Evolutionary conservation across 352 stramenopile species (phyloP), one percentile per base, ranked within the genome.

Genomic region (Globisporangium carolinianum): DNA sequence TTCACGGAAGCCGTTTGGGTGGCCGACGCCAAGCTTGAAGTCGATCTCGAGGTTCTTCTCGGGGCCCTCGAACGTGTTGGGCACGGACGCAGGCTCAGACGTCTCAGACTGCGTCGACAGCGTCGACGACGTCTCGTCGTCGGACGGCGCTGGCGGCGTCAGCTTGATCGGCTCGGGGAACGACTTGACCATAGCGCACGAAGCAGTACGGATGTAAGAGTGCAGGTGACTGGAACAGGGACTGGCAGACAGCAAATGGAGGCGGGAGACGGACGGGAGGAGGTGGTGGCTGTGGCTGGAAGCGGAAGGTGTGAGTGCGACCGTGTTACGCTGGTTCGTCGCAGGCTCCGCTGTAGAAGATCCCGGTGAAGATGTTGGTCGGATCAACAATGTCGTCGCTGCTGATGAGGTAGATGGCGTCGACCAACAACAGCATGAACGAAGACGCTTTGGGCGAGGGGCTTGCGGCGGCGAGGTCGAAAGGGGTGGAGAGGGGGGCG

Each of bases 21-120:
- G 66, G 52, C 75, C 86, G 47, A 87, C 70, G 15, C 71, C 69
- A 17, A 76, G 56, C 58, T 80, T 79, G 72, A 99, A 99, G 70
- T 97, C 89, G 61, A 96, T 96, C 68, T 98, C 86, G 53, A 98
- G 81, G 70, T 97, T 98, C 76, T 99, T 99, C 69, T 99, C 96
- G 2, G 97, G 97, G 4, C 97, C 97, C 73, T 99, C 97, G 72
- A 99, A 99, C 46, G 81, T 92, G 71, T 91, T 93, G 53, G 73
- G 75, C 53, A 86, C 57, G 18, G 70, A 67, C 12, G 68, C 48
- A 9, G 48, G 45, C 53, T 87, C 77, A 10, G 79, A 91, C 35
- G 68, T 58, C 45, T 89, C 78, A 18, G 78, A 89, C 53, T 87
- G 75, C n/a, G n/a, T n/a, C n/a, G n/a, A n/a, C n/a, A n/a, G n/a